phyloP scores from a whole-genome alignment of 2,329 filamentous ascomycete species.

The Atkinsonella texensis region DNA sequence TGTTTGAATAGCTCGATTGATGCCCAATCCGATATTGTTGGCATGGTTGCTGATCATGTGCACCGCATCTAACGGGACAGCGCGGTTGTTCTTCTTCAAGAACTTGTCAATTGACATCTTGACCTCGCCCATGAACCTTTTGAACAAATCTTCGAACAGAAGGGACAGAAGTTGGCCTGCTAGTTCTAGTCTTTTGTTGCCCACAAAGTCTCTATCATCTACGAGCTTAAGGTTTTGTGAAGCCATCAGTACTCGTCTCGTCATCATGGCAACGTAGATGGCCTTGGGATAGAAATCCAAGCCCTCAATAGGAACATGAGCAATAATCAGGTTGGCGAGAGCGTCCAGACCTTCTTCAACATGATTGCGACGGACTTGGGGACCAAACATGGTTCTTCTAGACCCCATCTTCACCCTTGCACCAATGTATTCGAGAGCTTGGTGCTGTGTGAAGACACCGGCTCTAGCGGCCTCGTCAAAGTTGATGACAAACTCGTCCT shows the following conservation, averaged over 20 bases:
- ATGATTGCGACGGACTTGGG: conserved; percentile 58
- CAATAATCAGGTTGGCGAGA: conserved; percentile 82
- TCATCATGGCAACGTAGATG: conserved; percentile 94
- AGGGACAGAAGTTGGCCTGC: conserved; percentile 89
- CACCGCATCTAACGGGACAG: conserved; percentile 76
- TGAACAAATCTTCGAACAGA: conserved; percentile 95
- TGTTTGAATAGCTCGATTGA: conserved; percentile 93
- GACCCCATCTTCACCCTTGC: conserved; percentile 77
- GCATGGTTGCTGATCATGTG: conserved; percentile 75
- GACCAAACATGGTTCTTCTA: conserved; percentile 42
- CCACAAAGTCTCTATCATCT: conserved; percentile 94
- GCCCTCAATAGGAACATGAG: conserved; percentile 82
- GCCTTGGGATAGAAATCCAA: conserved; percentile 96
- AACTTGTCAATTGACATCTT: conserved; percentile 94
- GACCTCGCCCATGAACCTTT: conserved; percentile 80
- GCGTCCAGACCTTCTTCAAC: conserved; percentile 89
- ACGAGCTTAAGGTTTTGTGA: conserved; percentile 80
- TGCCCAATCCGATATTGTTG: conserved; percentile 78
- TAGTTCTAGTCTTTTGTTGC: conserved; percentile 91
- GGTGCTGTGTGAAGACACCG: conserved; percentile 83
- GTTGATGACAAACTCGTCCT: conserved; percentile 90
- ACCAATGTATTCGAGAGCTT: conserved; percentile 88
- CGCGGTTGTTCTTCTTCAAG: conserved; percentile 83
- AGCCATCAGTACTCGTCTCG: conserved; percentile 88
- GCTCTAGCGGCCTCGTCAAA: conserved; percentile 84